Conservation (phyloP, 129 eudicot genomes). For the Tagetes patula region DNA sequence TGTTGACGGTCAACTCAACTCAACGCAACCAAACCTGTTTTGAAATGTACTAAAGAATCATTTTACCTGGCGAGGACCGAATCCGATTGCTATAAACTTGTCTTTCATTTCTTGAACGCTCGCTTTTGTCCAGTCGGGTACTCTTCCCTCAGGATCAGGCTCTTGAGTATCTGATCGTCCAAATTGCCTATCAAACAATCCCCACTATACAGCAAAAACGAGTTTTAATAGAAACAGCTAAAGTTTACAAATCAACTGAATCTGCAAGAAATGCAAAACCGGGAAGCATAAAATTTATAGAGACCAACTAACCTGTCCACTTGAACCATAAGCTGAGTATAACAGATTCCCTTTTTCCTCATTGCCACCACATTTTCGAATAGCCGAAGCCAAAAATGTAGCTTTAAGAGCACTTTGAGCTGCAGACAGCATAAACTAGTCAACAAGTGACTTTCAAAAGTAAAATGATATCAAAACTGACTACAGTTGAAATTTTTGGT, state of each 20-base stretch:
- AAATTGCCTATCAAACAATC: conserved; percentile 72
- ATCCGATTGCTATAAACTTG: conserved; percentile 68
- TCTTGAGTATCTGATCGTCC: conserved; percentile 82
- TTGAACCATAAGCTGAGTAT: conserved; percentile 22
- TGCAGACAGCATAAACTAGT: conserved; percentile 38
- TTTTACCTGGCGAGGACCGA: conserved; percentile 93
- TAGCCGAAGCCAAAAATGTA: conserved; percentile 86
- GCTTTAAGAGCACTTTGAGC: conserved; percentile 86
- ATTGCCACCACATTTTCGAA: conserved; percentile 95
- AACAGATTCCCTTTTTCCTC: conserved; percentile 78
- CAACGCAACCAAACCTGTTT: background rate
- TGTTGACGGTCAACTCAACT: background rate
- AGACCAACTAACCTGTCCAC: conserved; percentile 56
- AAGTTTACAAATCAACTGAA: background rate
- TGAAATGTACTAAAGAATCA: background rate
- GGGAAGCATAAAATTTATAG: background rate
- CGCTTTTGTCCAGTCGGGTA: conserved; percentile 78
- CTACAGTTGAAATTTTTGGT: background rate
- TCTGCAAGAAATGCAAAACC: background rate
- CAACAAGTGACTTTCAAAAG: conserved; percentile 24
- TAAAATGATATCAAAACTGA: conserved; percentile 13
- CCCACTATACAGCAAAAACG: conserved; percentile 58
- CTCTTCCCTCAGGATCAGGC: conserved; percentile 97
- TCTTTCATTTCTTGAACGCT: conserved; percentile 93
- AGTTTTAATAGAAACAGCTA: background rate